These are phyloP conservation scores for Myxozyma geophila DNA, from an alignment of 805 yeast species.

Conservation along the genomic window DNA sequence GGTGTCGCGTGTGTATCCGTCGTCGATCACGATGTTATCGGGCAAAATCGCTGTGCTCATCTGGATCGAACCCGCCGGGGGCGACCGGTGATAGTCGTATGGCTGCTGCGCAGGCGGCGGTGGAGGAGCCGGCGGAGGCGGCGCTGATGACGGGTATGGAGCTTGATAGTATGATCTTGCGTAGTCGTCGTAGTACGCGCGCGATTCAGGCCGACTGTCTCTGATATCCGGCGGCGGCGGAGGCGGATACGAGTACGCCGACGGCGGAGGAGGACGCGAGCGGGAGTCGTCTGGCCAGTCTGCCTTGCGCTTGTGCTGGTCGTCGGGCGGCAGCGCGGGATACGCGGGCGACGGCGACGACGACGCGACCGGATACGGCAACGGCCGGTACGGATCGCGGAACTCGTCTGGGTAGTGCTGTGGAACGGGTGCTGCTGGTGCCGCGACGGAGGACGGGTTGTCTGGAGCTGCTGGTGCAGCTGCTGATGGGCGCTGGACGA, in stretches of 20 bases:
- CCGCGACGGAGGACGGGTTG: slow-evolving; percentile 1
- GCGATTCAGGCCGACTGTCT: neutral
- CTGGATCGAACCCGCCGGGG: neutral
- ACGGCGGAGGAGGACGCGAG: slow-evolving; percentile 2
- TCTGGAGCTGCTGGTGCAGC: slow-evolving; percentile 3
- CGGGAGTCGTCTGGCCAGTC: slow-evolving; percentile 13
- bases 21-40: slow-evolving; percentile 16
- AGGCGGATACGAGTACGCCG: neutral
- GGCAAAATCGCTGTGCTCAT: slow-evolving; percentile 19
- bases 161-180: neutral
- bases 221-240: neutral
- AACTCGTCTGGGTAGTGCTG: slow-evolving; percentile 3
- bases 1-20: slow-evolving; percentile 29
- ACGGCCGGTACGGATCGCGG: slow-evolving; percentile 7
- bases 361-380: neutral
- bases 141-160: slow-evolving; percentile 1
- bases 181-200: slow-evolving; percentile 9
- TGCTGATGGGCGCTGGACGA: neutral
- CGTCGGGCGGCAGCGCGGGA: slow-evolving; percentile 8
- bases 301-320: slow-evolving; percentile 23
- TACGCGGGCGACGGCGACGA: slow-evolving; percentile 2
- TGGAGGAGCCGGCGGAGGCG: slow-evolving; percentile 3
- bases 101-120: slow-evolving; percentile 1
- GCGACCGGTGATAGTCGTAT: neutral
- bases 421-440: slow-evolving; percentile 1